Conservation (phyloP, 306 rosid species). For the Vigna nakashimae region DNA sequence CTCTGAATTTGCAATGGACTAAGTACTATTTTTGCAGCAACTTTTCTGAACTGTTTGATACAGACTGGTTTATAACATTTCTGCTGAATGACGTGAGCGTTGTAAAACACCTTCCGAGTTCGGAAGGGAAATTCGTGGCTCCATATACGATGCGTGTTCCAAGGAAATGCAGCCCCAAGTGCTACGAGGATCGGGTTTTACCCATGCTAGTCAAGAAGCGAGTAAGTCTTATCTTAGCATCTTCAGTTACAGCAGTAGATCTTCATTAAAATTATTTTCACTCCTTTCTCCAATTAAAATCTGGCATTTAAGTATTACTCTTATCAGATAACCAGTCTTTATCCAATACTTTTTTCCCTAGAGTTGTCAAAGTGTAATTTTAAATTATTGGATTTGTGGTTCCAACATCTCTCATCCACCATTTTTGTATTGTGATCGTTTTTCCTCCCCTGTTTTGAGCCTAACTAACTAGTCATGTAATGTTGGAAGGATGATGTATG, state of each 20-base stretch:
- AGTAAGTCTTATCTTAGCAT: slow-evolving; percentile 53
- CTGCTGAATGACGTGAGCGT: slow-evolving; percentile 75
- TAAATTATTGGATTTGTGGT: too few relatives aligned
- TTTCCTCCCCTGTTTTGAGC: too few relatives aligned
- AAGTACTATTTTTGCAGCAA: slow-evolving; percentile 65
- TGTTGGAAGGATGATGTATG: too few relatives aligned
- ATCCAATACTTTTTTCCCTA: too few relatives aligned
- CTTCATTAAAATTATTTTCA: slow-evolving; percentile 5
- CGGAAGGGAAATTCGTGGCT: slow-evolving; percentile 49
- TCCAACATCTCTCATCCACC: too few relatives aligned
- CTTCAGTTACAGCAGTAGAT: not conserved
- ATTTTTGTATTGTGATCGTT: too few relatives aligned
- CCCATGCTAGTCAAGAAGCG: slow-evolving; percentile 72
- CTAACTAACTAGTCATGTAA: too few relatives aligned
- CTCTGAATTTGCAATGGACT: slow-evolving; percentile 35
- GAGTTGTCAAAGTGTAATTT: too few relatives aligned
- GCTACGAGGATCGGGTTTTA: slow-evolving; percentile 72
- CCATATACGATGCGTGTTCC: slow-evolving; percentile 81
- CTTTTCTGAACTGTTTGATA: slow-evolving; percentile 81
- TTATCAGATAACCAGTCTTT: too few relatives aligned
- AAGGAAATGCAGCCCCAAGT: slow-evolving; percentile 76
- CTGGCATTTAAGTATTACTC: too few relatives aligned
- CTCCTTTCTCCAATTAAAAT: not conserved
- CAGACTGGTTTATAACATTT: slow-evolving; percentile 74
- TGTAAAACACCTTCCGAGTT: slow-evolving; percentile 66